These are phyloP conservation scores for Metarhizium anisopliae DNA, from an alignment of 2,329 filamentous ascomycete species.

Conservation along the genomic window DNA sequence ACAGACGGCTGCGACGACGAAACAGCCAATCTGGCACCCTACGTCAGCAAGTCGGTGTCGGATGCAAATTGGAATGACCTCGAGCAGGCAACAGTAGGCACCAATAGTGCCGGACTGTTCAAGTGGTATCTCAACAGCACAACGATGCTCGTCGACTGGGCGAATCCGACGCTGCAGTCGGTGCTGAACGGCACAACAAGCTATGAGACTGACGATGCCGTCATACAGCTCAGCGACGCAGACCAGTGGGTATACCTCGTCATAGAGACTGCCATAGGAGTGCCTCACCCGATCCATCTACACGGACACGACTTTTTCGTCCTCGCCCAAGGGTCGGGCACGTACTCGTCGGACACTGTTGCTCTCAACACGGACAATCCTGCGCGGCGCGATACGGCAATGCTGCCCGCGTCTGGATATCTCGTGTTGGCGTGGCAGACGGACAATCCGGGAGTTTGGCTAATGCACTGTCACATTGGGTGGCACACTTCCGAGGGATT, in stretches of 20 bases:
- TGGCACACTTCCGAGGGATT: constrained; percentile 26
- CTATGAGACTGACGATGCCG: constrained; percentile 13
- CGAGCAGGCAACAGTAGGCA: too few species aligned
- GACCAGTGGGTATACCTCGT: constrained; percentile 22
- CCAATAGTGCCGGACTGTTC: too few species aligned
- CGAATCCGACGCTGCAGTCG: constrained; percentile 18
- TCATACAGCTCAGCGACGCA: constrained; percentile 18
- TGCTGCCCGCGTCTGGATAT: constrained; percentile 34
- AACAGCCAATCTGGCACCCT: too few species aligned
- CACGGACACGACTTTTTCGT: constrained; percentile 27
- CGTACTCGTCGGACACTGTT: constrained; percentile 10
- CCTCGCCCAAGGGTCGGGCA: constrained; percentile 15
- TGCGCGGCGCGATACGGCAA: constrained; percentile 41
- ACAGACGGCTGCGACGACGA: too few species aligned
- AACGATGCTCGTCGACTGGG: constrained; percentile 21
- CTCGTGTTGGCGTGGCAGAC: constrained; percentile 40
- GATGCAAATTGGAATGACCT: too few species aligned
- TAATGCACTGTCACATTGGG: constrained; percentile 41
- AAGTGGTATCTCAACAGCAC: constrained; percentile 18
- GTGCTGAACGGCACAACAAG: constrained; percentile 13
- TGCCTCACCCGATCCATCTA: constrained; percentile 26
- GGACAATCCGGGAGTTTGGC: constrained; percentile 40
- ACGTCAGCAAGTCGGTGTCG: too few species aligned
- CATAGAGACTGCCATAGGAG: constrained; percentile 14
- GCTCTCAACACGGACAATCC: constrained; percentile 28